Evolutionary conservation across 2,329 filamentous ascomycete species (phyloP), one percentile per base, ranked within the genome.

Genomic region (Clonostachys rhizophaga): DNA sequence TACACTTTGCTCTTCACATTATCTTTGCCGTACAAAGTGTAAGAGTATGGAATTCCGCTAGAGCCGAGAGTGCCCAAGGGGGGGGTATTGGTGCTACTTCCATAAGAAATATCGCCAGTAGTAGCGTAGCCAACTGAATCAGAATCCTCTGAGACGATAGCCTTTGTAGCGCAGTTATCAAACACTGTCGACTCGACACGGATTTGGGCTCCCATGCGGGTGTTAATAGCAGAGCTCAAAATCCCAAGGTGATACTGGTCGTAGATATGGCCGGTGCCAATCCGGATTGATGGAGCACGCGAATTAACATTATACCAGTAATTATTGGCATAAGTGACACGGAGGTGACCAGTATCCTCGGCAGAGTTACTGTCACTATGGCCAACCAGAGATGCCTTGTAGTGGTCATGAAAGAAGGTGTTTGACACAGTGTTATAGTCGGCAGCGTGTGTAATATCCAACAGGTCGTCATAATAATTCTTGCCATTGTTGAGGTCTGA

Each of bases 261-360:
- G 48, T 58, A 63, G 48, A 65, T 54, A 60, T 84, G 81, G 13
- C 69, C 78, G 17, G 76, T 82, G 10, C 79, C 81, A 64, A 84
- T 84, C 49, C 80, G 77, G 59, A 81, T 58, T 5, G 71, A 77
- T 0, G 81, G 81, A 1, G 64, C 66, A 45, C 80, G 80, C 14
- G 74, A 79, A 68, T 81, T 78, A 55, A 83, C 63, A 66, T 83
- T 81, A 50, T 61, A 54, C 68, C 70, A 83, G 68, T 77, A 71
- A 71, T 83, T 84, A 66, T 81, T 74, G 63, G 70, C 68, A 60
- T 79, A 80, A 36, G 81, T 83, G 37, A 84, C 65, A 55, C 67
- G 73, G 34, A 84, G 65, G 55, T 78, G 69, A 49, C 80, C 79
- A 5, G 59, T 75, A 59, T 84, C 81, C 55, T 83, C 78, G 42